phyloP scores from a whole-genome alignment of 495 filamentous ascomycete genomes.

The Penicillium longicatenatum region DNA sequence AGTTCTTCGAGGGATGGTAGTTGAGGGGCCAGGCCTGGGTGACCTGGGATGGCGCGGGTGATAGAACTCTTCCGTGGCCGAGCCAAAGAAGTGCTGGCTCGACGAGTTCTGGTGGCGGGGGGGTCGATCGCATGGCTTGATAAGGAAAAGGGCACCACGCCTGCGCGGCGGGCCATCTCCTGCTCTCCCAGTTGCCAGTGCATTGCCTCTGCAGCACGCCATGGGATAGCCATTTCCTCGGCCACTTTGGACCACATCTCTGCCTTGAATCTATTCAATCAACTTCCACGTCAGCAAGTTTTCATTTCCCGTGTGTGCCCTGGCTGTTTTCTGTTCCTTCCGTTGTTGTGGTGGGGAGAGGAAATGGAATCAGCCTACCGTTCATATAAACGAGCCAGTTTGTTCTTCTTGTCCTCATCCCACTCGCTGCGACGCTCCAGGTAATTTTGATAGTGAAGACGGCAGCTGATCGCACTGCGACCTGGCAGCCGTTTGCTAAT shows the following conservation, averaged over 20 bases:
- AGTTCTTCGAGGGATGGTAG: constrained; percentile 48
- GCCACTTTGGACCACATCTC: constrained; percentile 97
- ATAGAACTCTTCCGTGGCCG: constrained; percentile 45
- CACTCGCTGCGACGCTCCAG: constrained; percentile 86
- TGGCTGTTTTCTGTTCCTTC: background rate
- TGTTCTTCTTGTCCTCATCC: constrained; percentile 98
- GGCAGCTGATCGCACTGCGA: constrained; percentile 88
- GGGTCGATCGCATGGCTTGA: constrained; percentile 62
- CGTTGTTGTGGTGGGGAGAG: background rate
- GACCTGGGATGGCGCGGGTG: constrained; percentile 39
- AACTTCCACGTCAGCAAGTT: background rate
- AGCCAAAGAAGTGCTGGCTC: constrained; percentile 48
- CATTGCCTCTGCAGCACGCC: constrained; percentile 95
- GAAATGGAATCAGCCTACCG: constrained; percentile 60
- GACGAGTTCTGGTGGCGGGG: constrained; percentile 44
- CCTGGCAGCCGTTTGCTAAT: constrained; percentile 88
- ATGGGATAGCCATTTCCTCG: constrained; percentile 94
- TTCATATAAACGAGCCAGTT: constrained; percentile 90
- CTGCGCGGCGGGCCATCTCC: constrained; percentile 90
- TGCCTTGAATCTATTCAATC: constrained; percentile 74
- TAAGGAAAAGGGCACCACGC: constrained; percentile 75
- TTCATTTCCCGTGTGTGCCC: background rate
- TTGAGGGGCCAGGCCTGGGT: constrained; percentile 38
- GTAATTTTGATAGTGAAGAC: constrained; percentile 97
- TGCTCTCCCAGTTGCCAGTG: constrained; percentile 94